Conservation (phyloP, 2,329 filamentous ascomycete species). For the Aspergillus hortae region DNA sequence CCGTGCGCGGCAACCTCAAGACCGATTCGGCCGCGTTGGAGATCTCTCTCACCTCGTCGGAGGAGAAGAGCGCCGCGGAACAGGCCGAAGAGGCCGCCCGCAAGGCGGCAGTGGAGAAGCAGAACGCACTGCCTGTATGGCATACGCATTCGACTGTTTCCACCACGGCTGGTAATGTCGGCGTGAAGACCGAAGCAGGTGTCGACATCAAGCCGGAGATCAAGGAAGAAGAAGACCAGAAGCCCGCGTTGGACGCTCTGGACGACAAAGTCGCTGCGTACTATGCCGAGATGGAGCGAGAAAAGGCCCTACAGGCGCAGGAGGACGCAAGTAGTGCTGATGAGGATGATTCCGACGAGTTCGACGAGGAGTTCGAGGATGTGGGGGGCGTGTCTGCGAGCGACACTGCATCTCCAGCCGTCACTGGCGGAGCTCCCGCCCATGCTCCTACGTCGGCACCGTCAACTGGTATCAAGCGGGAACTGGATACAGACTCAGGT, state of each 20-base stretch:
- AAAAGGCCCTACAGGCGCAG: conserved; percentile 40
- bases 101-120: conserved; percentile 48
- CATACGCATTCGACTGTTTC: conserved; percentile 50
- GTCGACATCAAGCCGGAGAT: conserved; percentile 36
- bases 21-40: conserved; percentile 45
- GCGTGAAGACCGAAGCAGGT: conserved; percentile 30
- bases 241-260: conserved; percentile 39
- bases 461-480: conserved; percentile 33
- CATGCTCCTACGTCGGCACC: conserved; percentile 22
- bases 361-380: conserved; percentile 43
- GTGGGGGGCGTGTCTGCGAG: conserved; percentile 37
- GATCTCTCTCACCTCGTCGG: conserved; percentile 47
- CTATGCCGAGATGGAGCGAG: conserved; percentile 44
- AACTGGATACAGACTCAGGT: conserved; percentile 37
- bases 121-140: conserved; percentile 53
- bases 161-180: conserved; percentile 20
- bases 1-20: conserved; percentile 41
- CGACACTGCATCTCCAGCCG: conserved; percentile 33
- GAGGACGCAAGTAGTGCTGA: conserved; percentile 40
- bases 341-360: conserved; percentile 35
- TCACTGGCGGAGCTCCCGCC: conserved; percentile 22
- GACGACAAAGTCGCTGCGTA: conserved; percentile 47
- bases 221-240: conserved; percentile 40
- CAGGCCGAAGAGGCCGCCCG: conserved; percentile 46
- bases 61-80: conserved; percentile 49